Evolutionary conservation across 2,329 filamentous ascomycete genomes (phyloP), one percentile per base, ranked within the genome.

Genomic region (Fusarium dimerum): DNA sequence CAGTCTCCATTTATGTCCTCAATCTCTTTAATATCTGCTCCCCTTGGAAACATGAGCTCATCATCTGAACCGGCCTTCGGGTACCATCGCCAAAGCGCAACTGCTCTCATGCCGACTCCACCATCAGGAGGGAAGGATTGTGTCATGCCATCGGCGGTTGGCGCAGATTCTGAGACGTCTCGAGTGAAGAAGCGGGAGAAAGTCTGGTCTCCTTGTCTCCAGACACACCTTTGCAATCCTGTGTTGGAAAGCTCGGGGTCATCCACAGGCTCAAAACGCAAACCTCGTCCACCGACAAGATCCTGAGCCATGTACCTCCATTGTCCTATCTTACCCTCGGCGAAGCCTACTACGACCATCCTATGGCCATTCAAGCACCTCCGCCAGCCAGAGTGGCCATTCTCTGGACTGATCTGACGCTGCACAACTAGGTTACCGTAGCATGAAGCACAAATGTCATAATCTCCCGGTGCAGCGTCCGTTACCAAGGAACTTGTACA

Each of bases 1-100:
- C 92, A 97, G 69, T 96, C 92, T 16, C 87, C 89, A 68, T 96
- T 96, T 44, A 95, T 84, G 69, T 94, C 89, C 68, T 93, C 88
- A 38, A 88, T 84, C 74, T 97, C 93, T 7, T 81, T 80, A 13
- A 97, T 82, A 70, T 94, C 89, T 0, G 92, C 92, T 10, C 89
- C 86, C 46, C 85, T 86, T 0, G 93, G 93, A 62, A 97, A 97
- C 56, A 86, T 71, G 40, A 97, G 73, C 73, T 97, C 93, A 67
- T 96, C 89, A 17, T 76, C 77, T 1, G 82, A 82, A 3, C 74
- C 79, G 0, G 78, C 72, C 3, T 81, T 80, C 0, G 91, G 90
- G 66, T 88, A 92, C 79, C 90, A 96, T 5, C 85, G 80, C 89
- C 90, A 97, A 15, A 80, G 72, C 0, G 90, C 90, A 20, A 80